These are phyloP conservation scores for Daldinia sp. DNA, from an alignment of 2,329 filamentous ascomycete genomes.

Conservation along the genomic window DNA sequence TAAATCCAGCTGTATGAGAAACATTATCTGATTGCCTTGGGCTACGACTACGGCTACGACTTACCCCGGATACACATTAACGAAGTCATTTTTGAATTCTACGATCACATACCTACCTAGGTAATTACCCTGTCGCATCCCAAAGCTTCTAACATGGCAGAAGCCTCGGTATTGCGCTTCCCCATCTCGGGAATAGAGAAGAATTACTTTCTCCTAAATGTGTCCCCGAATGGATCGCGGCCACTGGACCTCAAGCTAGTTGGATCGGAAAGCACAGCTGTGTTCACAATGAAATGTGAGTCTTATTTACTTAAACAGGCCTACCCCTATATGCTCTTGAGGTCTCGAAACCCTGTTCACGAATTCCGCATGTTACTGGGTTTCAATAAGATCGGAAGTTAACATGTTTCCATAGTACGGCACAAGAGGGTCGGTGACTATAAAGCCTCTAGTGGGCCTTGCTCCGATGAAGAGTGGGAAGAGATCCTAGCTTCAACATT, in stretches of 20 bases:
- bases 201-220: slow-evolving; percentile 71
- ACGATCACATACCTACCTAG: neutral
- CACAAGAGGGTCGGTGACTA: slow-evolving; percentile 67
- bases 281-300: slow-evolving; percentile 70
- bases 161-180: slow-evolving; percentile 65
- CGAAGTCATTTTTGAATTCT: slow-evolving; percentile 6
- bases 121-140: neutral
- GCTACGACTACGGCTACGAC: no score
- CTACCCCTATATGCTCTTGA: slow-evolving; percentile 13
- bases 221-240: slow-evolving; percentile 62
- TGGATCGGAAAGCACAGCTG: slow-evolving; percentile 74
- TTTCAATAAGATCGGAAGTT: slow-evolving; percentile 32
- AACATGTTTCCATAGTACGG: slow-evolving; percentile 60
- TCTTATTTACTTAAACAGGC: slow-evolving; percentile 44
- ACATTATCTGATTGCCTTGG: neutral
- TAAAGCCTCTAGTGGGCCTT: slow-evolving; percentile 65
- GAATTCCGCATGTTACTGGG: slow-evolving; percentile 41
- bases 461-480: slow-evolving; percentile 75
- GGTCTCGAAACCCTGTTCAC: slow-evolving; percentile 18
- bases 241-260: slow-evolving; percentile 74
- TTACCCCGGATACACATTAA: neutral
- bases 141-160: slow-evolving; percentile 40
- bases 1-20: neutral
- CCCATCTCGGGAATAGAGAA: slow-evolving; percentile 65
- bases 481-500: slow-evolving; percentile 69